These are phyloP conservation scores for Fusarium sp. DNA, from an alignment of 2,329 filamentous ascomycete genomes.

Conservation along the genomic window DNA sequence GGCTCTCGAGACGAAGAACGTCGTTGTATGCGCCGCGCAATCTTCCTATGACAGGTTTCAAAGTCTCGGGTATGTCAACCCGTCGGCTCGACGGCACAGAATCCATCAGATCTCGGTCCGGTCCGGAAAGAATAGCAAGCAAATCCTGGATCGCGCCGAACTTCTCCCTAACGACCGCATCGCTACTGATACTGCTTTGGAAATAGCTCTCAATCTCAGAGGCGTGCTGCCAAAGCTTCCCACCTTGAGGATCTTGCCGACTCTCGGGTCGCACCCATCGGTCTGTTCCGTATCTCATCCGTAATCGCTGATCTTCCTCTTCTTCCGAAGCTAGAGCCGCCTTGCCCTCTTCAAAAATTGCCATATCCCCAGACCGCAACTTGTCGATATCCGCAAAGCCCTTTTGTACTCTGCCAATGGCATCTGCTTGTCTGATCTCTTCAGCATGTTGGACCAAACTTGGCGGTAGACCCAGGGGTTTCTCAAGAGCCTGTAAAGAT, in stretches of 20 bases:
- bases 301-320: constrained; percentile 80
- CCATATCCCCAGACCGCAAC: constrained; percentile 79
- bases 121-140: constrained; percentile 78
- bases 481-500: constrained; percentile 92
- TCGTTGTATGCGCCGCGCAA: constrained; percentile 86
- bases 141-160: constrained; percentile 77
- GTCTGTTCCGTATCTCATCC: constrained; percentile 84
- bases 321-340: constrained; percentile 80
- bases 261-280: constrained; percentile 80
- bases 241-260: constrained; percentile 69
- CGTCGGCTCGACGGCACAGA: constrained; percentile 88
- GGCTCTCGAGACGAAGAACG: constrained; percentile 80
- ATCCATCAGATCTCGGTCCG: constrained; percentile 82
- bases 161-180: constrained; percentile 75
- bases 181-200: constrained; percentile 65
- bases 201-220: constrained; percentile 89
- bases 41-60: constrained; percentile 80
- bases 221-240: constrained; percentile 77
- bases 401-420: constrained; percentile 76
- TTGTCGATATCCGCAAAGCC: constrained; percentile 91
- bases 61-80: constrained; percentile 78
- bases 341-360: constrained; percentile 83
- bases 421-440: constrained; percentile 91
- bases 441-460: constrained; percentile 89
- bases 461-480: constrained; percentile 88